Conservation (phyloP, 345 rosid species). For the Syzygium jambos region DNA sequence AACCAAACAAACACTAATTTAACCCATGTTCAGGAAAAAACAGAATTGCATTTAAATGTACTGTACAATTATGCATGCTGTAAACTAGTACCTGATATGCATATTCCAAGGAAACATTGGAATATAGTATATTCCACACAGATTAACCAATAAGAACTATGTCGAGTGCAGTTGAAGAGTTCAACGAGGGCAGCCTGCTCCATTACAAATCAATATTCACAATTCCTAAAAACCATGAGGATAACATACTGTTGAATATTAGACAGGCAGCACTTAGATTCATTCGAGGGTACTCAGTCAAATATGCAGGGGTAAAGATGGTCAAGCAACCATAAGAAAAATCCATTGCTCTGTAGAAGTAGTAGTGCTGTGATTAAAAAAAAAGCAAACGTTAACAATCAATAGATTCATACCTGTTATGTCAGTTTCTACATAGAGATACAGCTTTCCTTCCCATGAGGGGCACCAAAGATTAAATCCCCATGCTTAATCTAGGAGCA, state of each 20-base stretch:
- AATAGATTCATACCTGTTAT: neutral
- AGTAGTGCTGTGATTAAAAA: neutral
- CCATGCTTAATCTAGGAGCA: conserved; percentile 14
- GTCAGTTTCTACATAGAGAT: neutral
- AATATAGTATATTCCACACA: neutral
- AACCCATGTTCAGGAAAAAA: neutral
- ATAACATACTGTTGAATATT: neutral
- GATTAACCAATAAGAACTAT: neutral
- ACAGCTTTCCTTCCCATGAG: neutral
- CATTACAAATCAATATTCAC: neutral
- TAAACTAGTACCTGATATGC: neutral
- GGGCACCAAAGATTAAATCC: neutral
- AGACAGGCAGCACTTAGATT: neutral
- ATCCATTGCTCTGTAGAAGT: neutral
- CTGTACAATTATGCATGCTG: neutral
- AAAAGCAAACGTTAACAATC: neutral
- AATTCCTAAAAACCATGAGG: neutral
- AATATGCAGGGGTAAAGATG: neutral
- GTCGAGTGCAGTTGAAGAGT: neutral
- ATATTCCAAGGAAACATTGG: neutral
- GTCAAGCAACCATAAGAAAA: neutral
- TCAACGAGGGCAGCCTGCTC: neutral
- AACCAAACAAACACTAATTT: neutral
- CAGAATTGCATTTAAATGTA: neutral
- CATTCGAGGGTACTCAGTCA: neutral